Base-by-base conservation (phyloP, 352 stramenopile species). In the Pythium myriotylum region DNA sequence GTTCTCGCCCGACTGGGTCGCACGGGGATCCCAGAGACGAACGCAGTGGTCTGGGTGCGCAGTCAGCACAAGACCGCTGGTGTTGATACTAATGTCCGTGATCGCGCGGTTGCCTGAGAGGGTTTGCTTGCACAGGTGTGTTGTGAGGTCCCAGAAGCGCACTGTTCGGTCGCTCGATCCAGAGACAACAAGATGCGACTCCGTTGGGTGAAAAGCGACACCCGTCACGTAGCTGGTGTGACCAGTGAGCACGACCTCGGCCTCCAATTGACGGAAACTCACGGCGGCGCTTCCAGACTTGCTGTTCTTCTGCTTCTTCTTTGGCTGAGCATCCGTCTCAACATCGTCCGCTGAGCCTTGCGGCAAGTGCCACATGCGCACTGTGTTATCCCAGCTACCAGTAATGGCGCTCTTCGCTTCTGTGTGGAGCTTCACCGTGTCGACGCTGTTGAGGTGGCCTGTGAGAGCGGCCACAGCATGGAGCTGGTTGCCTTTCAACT, bases 371-470 rank as follows among this genome's bases (percentile, higher is more conserved):
- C 86, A 95, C 59, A 95, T 72, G 8, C 86, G 82, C 54, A 95
- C 84, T 9, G 84, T 93, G 67, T 93, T 92, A 66, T 95, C 86
- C 86, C 86, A 95, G 43, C 80, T 90, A 39, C 81, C 86, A 2
- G 82, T 91, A 33, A 88, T 45, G 20, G 86, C 76, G n/a, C 81
- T 69, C 19, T 80, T 62, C 8, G 54, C 61, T 3, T 70, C 65
- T 29, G 39, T 48, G 43, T 74, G 35, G 27, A 85, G 46, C 29
- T 73, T 54, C 27, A 95, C 72, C 0, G 78, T 68, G 65, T 95
- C 84, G 19, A 95, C 79, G 62, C 82, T 92, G 75, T 95, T 95
- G 43, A 90, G 68, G 67, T 95, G 86, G 14, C 86, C 84, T 13
- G 72, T 86, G 24, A 90, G 60, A 43, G 79, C 74, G 20, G 79